phyloP scores from a whole-genome alignment of 2,329 filamentous ascomycete species.

The Aspergillus sp. region DNA sequence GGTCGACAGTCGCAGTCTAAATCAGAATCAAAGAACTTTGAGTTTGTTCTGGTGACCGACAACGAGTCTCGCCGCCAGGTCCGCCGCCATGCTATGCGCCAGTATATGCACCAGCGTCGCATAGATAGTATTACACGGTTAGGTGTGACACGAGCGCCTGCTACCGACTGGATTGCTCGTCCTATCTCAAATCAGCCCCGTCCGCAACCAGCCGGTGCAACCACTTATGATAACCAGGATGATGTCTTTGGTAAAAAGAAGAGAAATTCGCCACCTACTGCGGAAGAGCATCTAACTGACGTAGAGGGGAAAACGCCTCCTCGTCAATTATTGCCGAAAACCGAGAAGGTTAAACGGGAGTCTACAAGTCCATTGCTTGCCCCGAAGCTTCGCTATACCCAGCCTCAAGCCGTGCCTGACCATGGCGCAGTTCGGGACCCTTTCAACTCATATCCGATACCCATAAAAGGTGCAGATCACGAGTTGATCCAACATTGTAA shows the following conservation, averaged over 20 bases:
- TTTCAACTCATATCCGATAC: slow-evolving; percentile 30
- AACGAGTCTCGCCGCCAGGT: slow-evolving; percentile 33
- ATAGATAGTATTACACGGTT: slow-evolving; percentile 33
- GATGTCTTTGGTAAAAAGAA: slow-evolving; percentile 3
- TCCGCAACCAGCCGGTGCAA: neutral
- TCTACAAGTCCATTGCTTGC: slow-evolving; percentile 7
- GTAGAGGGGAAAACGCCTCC: slow-evolving; percentile 7
- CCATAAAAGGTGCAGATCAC: slow-evolving; percentile 25
- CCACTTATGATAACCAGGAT: slow-evolving; percentile 13
- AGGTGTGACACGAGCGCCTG: slow-evolving; percentile 28
- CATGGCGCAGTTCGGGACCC: slow-evolving; percentile 24
- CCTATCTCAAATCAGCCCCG: slow-evolving; percentile 8
- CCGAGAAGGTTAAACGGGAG: slow-evolving; percentile 17
- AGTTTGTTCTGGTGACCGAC: slow-evolving; percentile 35
- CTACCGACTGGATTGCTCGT: slow-evolving; percentile 25
- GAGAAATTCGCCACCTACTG: slow-evolving; percentile 5
- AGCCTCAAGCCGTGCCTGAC: slow-evolving; percentile 19
- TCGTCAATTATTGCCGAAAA: slow-evolving; percentile 11
- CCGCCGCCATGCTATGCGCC: slow-evolving; percentile 37
- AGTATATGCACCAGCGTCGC: slow-evolving; percentile 35
- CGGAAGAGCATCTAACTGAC: slow-evolving; percentile 8
- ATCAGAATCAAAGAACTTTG: slow-evolving; percentile 28
- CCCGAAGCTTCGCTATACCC: slow-evolving; percentile 4
- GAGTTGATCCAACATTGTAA: slow-evolving; percentile 34
- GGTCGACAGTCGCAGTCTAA: slow-evolving; percentile 5